A percentile compares a stretch with the other conserved stretches of the same genome.
Conservation (phyloP, 2,329 filamentous ascomycete species). For the Ceratocystis lukuohia region DNA sequence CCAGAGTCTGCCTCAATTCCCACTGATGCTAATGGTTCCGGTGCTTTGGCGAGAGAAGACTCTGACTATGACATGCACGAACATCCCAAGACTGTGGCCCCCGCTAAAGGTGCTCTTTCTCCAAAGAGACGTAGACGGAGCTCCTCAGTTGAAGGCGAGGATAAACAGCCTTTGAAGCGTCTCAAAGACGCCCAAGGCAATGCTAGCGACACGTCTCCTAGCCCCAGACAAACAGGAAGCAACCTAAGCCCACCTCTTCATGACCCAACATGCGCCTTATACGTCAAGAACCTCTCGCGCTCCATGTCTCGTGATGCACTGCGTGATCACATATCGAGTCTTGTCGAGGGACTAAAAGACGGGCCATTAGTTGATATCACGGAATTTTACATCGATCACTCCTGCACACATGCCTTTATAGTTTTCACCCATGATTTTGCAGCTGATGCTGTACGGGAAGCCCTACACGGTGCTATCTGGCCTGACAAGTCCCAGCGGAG, state of each 20-base stretch:
- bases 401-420: constrained; percentile 79
- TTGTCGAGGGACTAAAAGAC: constrained; percentile 48
- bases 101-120: background rate
- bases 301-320: constrained; percentile 60
- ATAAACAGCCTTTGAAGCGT: background rate
- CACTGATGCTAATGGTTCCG: background rate
- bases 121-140: constrained; percentile 15
- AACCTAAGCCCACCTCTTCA: constrained; percentile 39
- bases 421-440: constrained; percentile 54
- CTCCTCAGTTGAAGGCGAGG: background rate
- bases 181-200: constrained; percentile 27
- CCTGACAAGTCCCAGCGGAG: constrained; percentile 77
- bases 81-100: background rate
- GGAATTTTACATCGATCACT: constrained; percentile 66
- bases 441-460: constrained; percentile 62
- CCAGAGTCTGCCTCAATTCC: background rate
- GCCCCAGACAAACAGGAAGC: background rate
- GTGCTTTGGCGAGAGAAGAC: background rate
- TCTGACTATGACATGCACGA: background rate
- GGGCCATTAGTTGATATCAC: constrained; percentile 43
- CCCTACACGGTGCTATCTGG: constrained; percentile 69
- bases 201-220: constrained; percentile 32
- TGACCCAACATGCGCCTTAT: constrained; percentile 61
- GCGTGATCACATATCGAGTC: constrained; percentile 51
- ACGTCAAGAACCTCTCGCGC: constrained; percentile 82